A percentile compares a stretch with the other conserved stretches of the same genome.
These are phyloP conservation scores for Glycine latifolia DNA, from an alignment of 306 rosid genomes.

Conservation along the genomic window DNA sequence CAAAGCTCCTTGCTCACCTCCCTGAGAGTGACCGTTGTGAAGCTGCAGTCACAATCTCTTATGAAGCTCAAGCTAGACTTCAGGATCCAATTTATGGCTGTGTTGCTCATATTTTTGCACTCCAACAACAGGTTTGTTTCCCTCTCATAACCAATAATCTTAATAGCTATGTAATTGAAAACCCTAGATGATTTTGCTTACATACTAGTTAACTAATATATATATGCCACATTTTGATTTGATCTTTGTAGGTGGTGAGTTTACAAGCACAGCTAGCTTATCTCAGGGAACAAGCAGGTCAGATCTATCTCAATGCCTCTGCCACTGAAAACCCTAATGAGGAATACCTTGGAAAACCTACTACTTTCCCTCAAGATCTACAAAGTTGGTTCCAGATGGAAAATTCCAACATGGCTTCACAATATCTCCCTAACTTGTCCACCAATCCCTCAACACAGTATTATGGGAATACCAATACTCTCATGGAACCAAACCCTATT, in stretches of 20 bases:
- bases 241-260: conserved; percentile 72
- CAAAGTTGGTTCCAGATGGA: conserved; percentile 65
- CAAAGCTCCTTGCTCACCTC: conserved; percentile 85
- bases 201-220: conserved; percentile 11
- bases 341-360: conserved; percentile 57
- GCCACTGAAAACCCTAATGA: conserved; percentile 68
- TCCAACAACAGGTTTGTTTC: conserved; percentile 82
- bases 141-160: conserved; percentile 13
- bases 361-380: conserved; percentile 54
- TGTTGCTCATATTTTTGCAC: conserved; percentile 92
- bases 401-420: conserved; percentile 51
- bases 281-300: conserved; percentile 76
- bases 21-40: conserved; percentile 76
- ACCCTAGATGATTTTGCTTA: conserved; percentile 48
- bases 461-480: conserved; percentile 47
- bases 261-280: conserved; percentile 87
- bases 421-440: conserved; percentile 52
- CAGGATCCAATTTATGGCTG: conserved; percentile 99
- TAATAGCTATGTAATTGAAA: conserved; percentile 3
- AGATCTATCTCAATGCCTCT: conserved; percentile 60
- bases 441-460: conserved; percentile 46
- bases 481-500: conserved; percentile 57
- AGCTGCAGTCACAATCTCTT: conserved; percentile 90
- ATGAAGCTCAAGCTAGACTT: conserved; percentile 97
- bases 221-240: conserved; percentile 13